Evolutionary conservation across 352 stramenopile species (phyloP), one percentile per base, ranked within the genome.

Genomic region (Phytophthora podocarpi): DNA sequence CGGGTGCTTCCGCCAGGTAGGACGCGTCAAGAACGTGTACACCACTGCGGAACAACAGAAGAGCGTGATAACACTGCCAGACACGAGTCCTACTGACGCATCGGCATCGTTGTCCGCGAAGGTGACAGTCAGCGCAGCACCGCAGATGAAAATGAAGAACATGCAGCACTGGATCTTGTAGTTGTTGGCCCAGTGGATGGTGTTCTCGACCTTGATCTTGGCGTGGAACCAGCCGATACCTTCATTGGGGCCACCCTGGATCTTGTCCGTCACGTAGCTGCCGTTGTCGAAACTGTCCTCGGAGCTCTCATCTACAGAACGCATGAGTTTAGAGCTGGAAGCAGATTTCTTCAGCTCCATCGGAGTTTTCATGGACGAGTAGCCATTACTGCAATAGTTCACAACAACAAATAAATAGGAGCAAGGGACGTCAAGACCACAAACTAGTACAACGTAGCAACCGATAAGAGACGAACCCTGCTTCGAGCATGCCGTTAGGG

Each of bases 101-200:
- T 79, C 37, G 6, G 78, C 73, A 23, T 63, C 49, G 63, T 93
- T 87, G 47, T 82, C 76, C 5, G 86, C 73, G 27, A 91, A 79
- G 21, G 73, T 64, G 35, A 95, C 68, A 5, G 85, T 91, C 18
- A 77, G 51, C 1, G 66, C 80, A 1, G 72, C 80, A 15, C 79
- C 80, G 26, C 52, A 68, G 41, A 92, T 62, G 49, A 95, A 86
- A 45, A 86, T 60, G 24, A 92, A 62, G 48, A 93, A 88, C 84
- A 95, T 93, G 32, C 72, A 43, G 27, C 68, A 57, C 71, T 95
- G 86, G 55, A 95, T 92, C 63, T 91, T 90, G 80, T 91, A 92
- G 72, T 95, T 95, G 76, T 95, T 93, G 47, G 76, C 82, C 82
- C 85, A 93, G 46, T 93, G 82, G 54, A 91, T 88, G 12, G 86